Evolutionary conservation across 2,329 filamentous ascomycete species (phyloP), one percentile per base, ranked within the genome.

Genomic region (Pseudogymnoascus sp.): DNA sequence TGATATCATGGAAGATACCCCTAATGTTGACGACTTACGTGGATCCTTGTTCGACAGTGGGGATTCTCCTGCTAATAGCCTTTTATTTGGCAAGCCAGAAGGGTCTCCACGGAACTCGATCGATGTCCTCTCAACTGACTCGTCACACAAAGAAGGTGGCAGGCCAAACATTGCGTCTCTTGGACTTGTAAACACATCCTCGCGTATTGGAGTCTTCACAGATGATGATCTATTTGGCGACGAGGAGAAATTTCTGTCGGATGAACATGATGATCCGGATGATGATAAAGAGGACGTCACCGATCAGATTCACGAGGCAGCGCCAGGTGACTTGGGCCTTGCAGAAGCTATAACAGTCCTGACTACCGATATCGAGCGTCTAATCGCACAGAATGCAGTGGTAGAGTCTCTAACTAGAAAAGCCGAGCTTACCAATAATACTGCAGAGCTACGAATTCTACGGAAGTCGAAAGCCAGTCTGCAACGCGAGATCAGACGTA

Each of bases 381-480:
- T 99, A 16, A 81, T 83, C 8, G 86, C 91, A 2, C 94, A 99
- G 74, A 91, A 97, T 67, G 88, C 89, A 1, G 90, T 99, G 16
- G 85, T 99, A 16, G 90, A 97, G 68, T 95, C 93, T 1, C 76
- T 99, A 62, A 94, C 90, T 2, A 85, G 89, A 62, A 99, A 99
- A 74, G 94, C 95, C 0, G 94, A 99, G 72, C 78, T 99, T 59
- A 99, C 94, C 1, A 99, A 99, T 72, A 99, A 99, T 70, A 91
- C 88, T 12, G 91, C 93, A 1, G 94, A 99, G 73, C 74, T 99
- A 59, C 84, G 94, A 34, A 97, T 99, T 64, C 74, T 99, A 58
- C 86, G 88, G 60, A 99, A 99, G 73, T 97, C 91, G 0, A 96
- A 94, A 73, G 87, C 91, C 32, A 99, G 94, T 73, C 77, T 99